These are phyloP conservation scores for Teunomyces atbi DNA, from an alignment of 805 yeast species.

Conservation along the genomic window DNA sequence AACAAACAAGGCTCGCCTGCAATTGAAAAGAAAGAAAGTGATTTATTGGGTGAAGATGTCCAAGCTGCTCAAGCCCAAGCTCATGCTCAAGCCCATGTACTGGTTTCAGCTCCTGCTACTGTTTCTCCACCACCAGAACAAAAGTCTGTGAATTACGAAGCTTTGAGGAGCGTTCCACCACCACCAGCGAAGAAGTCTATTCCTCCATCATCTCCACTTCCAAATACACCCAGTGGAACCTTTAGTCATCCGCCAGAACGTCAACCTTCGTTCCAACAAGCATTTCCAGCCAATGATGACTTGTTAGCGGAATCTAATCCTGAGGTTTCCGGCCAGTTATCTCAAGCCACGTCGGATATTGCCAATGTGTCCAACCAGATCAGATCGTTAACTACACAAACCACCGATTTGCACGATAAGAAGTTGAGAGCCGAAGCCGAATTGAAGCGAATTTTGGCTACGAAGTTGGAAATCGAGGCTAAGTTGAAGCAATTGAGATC, in stretches of 20 bases:
- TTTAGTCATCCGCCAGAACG: background rate
- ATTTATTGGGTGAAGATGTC: slow-evolving; percentile 38
- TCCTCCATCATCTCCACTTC: slow-evolving; percentile 15
- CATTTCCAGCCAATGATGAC: slow-evolving; percentile 36
- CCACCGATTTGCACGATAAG: slow-evolving; percentile 66
- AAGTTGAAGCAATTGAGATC: slow-evolving; percentile 65
- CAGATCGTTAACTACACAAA: slow-evolving; percentile 72
- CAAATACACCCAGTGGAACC: slow-evolving; percentile 15
- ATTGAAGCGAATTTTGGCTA: slow-evolving; percentile 59
- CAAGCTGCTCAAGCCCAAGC: slow-evolving; percentile 3
- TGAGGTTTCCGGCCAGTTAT: slow-evolving; percentile 63
- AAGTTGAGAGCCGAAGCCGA: slow-evolving; percentile 76
- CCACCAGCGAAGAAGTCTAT: slow-evolving; percentile 31
- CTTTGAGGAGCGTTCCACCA: slow-evolving; percentile 48
- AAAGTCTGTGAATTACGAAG: slow-evolving; percentile 45
- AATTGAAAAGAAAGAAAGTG: slow-evolving; percentile 20
- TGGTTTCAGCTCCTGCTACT: slow-evolving; percentile 24
- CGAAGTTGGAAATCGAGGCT: slow-evolving; percentile 70
- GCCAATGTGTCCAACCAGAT: slow-evolving; percentile 87
- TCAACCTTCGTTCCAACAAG: slow-evolving; percentile 3
- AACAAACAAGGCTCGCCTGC: slow-evolving; percentile 20
- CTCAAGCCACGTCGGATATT: slow-evolving; percentile 79
- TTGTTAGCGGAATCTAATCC: slow-evolving; percentile 50
- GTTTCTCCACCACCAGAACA: slow-evolving; percentile 16
- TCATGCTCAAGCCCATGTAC: slow-evolving; percentile 10